A percentile compares a stretch with the other conserved stretches of the same genome.
Evolutionary conservation across 495 filamentous ascomycete species (phyloP).

Genomic region (Talaromyces trachyspermus): DNA sequence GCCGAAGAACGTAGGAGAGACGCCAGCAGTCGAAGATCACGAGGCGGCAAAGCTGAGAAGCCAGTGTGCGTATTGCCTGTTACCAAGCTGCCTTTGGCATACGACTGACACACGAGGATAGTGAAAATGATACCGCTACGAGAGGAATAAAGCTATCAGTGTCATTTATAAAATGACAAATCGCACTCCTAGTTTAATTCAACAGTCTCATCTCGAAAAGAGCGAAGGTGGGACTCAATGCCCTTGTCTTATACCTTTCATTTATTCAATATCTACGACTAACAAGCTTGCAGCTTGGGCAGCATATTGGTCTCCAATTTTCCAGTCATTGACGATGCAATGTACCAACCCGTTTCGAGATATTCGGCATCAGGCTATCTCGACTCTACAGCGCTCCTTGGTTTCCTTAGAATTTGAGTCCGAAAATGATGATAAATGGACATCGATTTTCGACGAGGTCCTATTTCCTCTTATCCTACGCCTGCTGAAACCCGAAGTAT

Average conservation of each 20-base stretch:
- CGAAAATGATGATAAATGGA: constrained; percentile 79
- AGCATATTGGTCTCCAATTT: constrained; percentile 95
- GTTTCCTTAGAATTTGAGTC: constrained; percentile 74
- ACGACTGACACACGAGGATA: constrained; percentile 20
- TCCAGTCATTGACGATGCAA: constrained; percentile 78
- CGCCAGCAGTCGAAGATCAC: constrained; percentile 37
- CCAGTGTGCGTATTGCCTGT: constrained; percentile 41
- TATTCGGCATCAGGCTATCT: constrained; percentile 80
- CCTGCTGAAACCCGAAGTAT: constrained; percentile 91
- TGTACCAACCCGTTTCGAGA: constrained; percentile 94
- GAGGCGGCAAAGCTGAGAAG: constrained; percentile 49
- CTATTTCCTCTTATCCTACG: constrained; percentile 88
- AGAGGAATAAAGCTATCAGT: constrained; percentile 71
- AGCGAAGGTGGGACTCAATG: constrained; percentile 55
- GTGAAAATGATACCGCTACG: constrained; percentile 66
- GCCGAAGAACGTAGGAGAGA: constrained; percentile 75
- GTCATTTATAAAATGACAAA: constrained; percentile 73
- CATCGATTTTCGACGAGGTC: constrained; percentile 87
- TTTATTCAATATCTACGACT: constrained; percentile 5
- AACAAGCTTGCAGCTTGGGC: constrained; percentile 67
- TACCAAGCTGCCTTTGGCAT: constrained; percentile 7
- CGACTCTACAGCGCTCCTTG: constrained; percentile 78
- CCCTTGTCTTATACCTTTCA: not conserved
- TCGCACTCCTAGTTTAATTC: constrained; percentile 76
- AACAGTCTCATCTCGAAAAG: constrained; percentile 85